These are phyloP conservation scores for Aspergillus nidulans DNA, from an alignment of 495 filamentous ascomycete genomes.

Conservation along the genomic window DNA sequence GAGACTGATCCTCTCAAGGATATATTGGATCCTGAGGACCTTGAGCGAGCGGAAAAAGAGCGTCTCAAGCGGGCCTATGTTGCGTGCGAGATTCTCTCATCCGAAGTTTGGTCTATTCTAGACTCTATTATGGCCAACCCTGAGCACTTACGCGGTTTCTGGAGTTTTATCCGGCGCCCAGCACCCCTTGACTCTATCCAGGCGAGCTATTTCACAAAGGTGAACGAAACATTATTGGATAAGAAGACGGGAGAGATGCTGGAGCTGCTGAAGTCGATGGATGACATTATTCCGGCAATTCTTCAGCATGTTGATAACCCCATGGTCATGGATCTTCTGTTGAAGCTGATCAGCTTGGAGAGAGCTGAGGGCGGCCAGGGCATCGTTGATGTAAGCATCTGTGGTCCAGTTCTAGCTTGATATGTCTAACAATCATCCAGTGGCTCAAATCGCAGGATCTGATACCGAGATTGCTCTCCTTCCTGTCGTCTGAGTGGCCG, in stretches of 20 bases:
- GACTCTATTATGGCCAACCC: conserved; percentile 87
- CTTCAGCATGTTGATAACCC: conserved; percentile 94
- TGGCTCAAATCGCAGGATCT: conserved; percentile 91
- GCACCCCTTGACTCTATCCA: conserved; percentile 85
- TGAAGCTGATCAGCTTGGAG: conserved; percentile 97
- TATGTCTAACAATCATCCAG: conserved; percentile 40
- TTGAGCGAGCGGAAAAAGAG: conserved; percentile 78
- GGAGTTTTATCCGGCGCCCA: conserved; percentile 77
- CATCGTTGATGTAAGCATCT: conserved; percentile 77
- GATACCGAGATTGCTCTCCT: conserved; percentile 84
- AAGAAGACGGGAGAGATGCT: conserved; percentile 98
- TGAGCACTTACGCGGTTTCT: conserved; percentile 73
- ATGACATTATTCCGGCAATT: conserved; percentile 76
- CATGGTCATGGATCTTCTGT: conserved; percentile 95
- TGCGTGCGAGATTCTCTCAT: conserved; percentile 87
- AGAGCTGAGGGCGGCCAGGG: conserved; percentile 87
- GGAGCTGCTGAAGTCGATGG: conserved; percentile 74
- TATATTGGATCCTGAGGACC: conserved; percentile 51
- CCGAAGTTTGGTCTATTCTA: conserved; percentile 93
- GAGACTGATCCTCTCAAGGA: conserved; percentile 47
- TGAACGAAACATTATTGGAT: conserved; percentile 93
- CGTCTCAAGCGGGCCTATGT: conserved; percentile 88
- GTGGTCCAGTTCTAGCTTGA: conserved; percentile 1
- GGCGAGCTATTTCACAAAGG: conserved; percentile 97
- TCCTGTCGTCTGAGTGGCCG: conserved; percentile 74